These are phyloP conservation scores for Leucosporidium creatinivorum DNA, from an alignment of 768 basidiomycete genomes.

Conservation along the genomic window DNA sequence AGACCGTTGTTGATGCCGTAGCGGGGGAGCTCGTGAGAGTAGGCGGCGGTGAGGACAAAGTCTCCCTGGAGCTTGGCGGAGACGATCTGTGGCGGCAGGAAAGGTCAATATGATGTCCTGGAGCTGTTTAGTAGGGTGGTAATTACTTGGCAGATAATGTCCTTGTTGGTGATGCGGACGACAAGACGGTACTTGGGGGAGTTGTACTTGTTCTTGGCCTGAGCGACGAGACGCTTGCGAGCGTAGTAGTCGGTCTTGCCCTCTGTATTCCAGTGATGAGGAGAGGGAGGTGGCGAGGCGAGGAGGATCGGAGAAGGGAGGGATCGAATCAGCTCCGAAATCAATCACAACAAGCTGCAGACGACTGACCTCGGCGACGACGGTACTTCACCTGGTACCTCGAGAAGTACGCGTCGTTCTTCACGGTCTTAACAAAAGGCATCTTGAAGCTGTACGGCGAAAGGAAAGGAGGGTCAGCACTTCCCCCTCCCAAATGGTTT, in stretches of 20 bases:
- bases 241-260: slow-evolving; percentile 99
- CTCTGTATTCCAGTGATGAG: slow-evolving; percentile 55
- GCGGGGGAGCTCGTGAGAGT: slow-evolving; percentile 78
- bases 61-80: slow-evolving; percentile 98
- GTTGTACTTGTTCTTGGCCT: slow-evolving; percentile 99
- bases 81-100: slow-evolving; percentile 50
- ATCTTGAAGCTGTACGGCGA: slow-evolving; percentile 35
- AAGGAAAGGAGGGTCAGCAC: too few relatives aligned
- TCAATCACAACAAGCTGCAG: background rate
- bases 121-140: background rate
- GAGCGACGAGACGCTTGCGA: slow-evolving; percentile 89
- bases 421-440: slow-evolving; percentile 97
- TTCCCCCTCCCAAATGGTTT: slow-evolving; percentile 29
- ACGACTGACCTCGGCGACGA: slow-evolving; percentile 50
- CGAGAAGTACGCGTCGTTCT: slow-evolving; percentile 95
- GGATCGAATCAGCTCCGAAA: background rate
- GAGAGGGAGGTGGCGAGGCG: background rate
- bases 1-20: slow-evolving; percentile 98
- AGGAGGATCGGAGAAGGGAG: too few relatives aligned
- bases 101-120: background rate
- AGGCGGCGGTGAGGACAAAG: slow-evolving; percentile 79
- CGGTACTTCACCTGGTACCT: slow-evolving; percentile 70
- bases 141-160: slow-evolving; percentile 69
- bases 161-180: slow-evolving; percentile 96
- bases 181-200: slow-evolving; percentile 97